phyloP scores from a whole-genome alignment of 1,284 basidiomycete species.

The Stygiomarasmius scandens region DNA sequence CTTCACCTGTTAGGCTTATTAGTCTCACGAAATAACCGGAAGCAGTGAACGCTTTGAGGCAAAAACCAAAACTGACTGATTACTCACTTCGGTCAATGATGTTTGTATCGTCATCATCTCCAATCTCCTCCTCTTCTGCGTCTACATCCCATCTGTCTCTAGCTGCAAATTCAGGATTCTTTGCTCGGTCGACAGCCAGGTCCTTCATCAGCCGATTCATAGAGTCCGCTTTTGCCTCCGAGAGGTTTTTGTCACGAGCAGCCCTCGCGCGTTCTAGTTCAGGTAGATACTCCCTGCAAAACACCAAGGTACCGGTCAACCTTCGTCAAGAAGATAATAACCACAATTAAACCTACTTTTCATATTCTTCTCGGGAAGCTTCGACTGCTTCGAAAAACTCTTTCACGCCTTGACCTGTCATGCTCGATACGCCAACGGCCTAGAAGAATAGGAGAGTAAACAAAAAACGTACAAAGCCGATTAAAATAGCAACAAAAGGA shows the following conservation, averaged over 20 bases:
- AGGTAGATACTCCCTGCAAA: constrained; percentile 83
- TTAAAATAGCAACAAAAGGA: background rate
- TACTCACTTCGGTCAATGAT: constrained; percentile 70
- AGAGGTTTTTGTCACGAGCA: constrained; percentile 63
- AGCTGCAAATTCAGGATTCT: constrained; percentile 8
- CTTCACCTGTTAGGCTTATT: constrained; percentile 49
- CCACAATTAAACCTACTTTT: constrained; percentile 56
- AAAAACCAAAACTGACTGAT: too few relatives aligned
- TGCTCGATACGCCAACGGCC: constrained; percentile 95
- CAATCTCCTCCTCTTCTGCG: constrained; percentile 59
- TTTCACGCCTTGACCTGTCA: constrained; percentile 91
- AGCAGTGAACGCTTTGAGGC: background rate
- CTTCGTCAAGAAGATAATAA: constrained; percentile 1
- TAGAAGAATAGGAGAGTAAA: constrained; percentile 29
- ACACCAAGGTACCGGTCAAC: background rate
- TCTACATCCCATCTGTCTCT: constrained; percentile 47
- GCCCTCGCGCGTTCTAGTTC: constrained; percentile 78
- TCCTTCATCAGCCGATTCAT: constrained; percentile 17
- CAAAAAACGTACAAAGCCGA: background rate
- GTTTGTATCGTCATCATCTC: constrained; percentile 62
- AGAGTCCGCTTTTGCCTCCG: constrained; percentile 27
- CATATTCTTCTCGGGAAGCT: constrained; percentile 85
- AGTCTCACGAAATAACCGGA: constrained; percentile 1
- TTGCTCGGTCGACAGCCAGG: constrained; percentile 13
- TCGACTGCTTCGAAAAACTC: constrained; percentile 93